Base-by-base conservation (phyloP, 495 filamentous ascomycete species). In the Lophiostoma macrostomum region DNA sequence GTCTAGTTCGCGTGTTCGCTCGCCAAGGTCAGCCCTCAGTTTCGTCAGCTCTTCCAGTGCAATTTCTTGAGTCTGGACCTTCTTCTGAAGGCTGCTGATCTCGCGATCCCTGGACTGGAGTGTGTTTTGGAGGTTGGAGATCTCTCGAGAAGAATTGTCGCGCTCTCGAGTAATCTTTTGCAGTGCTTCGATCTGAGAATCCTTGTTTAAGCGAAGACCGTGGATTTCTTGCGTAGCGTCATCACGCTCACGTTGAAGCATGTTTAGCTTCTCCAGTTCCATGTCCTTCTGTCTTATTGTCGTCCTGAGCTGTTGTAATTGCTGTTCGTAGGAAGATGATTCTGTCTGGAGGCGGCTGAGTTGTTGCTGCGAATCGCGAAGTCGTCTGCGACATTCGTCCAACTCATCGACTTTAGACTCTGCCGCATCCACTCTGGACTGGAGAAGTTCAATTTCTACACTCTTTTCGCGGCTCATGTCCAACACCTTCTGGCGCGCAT, bases 111-210 rank as follows among this genome's bases (percentile, higher is more conserved):
- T 53, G 28, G 50, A 36, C 11, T 37, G 36, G 11, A 64, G 40
- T 11, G 43, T 22, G n/a, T 43, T 32, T n/a, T 27, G 54, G 3
- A 50, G 14, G 41, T 41, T 30, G n/a, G 23, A 38, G 5, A 62
- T 18, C 19, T 62, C 47, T 11, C 37, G 48, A 4, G 22, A 40
- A 5, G 50, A 25, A 22, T 25, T 39, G 29, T 63, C 60, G 20
- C 60, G 54, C 74, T 29, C 79, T 76, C 39, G 88, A 69, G 11
- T 74, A 71, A 34, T 73, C 75, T 12, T 88, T 65, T 54, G 91
- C 82, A 42, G 75, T 69, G 53, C 88, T 80, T 18, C 91, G 71
- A 41, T 79, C 80, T 49, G 76, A 70, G 3, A 78, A 74, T 64
- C 82, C 84, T 50, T 87, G 32, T 37, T 47, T 20, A 53, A 45